These are phyloP conservation scores for Fraxinus excelsior DNA, from an alignment of 257 asterid genomes.

Conservation along the genomic window DNA sequence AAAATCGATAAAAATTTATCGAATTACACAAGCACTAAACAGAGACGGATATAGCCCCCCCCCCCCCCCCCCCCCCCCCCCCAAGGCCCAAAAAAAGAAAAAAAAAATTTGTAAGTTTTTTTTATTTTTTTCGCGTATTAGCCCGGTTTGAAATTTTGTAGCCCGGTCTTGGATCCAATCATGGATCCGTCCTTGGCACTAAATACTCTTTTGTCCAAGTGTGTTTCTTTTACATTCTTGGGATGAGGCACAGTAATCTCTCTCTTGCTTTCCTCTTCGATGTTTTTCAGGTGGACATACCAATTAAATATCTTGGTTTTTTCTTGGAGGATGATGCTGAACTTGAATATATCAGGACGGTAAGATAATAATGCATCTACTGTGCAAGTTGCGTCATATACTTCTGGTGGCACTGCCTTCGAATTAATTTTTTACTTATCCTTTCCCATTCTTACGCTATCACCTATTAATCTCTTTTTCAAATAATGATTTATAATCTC, in stretches of 20 bases:
- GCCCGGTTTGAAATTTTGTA: no score
- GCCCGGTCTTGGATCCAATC: no score
- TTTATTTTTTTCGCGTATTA: no score
- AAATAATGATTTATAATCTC: slow-evolving; percentile 22
- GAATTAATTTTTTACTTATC: neutral
- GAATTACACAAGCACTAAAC: no score
- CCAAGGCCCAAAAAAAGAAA: no score
- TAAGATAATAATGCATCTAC: slow-evolving; percentile 25
- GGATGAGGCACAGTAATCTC: slow-evolving; percentile 7
- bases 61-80: no score
- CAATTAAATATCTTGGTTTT: slow-evolving; percentile 85
- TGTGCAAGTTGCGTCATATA: neutral
- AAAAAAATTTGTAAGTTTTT: no score
- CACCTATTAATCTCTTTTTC: neutral
- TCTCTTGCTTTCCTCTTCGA: neutral
- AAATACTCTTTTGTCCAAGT: neutral
- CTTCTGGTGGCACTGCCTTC: neutral
- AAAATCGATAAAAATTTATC: no score
- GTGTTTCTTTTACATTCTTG: neutral
- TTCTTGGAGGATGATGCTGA: slow-evolving; percentile 90
- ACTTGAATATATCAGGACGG: slow-evolving; percentile 66
- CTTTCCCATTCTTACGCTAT: neutral
- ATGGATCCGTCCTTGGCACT: no score
- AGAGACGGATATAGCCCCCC: no score
- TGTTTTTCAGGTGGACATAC: slow-evolving; percentile 73